A percentile compares a stretch with the other conserved stretches of the same genome.
Conservation (phyloP, 164 flowering plant species). For the Annona cherimola region DNA sequence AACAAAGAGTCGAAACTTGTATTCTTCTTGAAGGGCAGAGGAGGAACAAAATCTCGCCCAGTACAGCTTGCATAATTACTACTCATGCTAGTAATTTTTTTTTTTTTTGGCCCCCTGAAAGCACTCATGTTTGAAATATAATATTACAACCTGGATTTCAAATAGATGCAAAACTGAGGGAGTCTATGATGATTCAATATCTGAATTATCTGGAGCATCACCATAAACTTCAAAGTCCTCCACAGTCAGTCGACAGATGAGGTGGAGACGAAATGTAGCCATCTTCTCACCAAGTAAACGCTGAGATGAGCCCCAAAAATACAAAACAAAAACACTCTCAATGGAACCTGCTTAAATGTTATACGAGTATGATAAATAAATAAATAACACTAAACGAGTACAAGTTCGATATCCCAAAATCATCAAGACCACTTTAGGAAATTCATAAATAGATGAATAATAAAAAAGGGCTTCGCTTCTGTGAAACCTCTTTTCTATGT, state of each 20-base stretch:
- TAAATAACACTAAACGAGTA: too few species aligned
- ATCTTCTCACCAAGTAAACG: slow-evolving; percentile 69
- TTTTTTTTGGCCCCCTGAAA: too few species aligned
- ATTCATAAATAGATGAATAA: too few species aligned
- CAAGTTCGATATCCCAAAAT: too few species aligned
- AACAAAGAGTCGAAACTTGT: neutral
- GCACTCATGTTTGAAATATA: neutral
- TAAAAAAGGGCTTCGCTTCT: too few species aligned
- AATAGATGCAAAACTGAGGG: neutral
- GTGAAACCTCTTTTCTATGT: too few species aligned
- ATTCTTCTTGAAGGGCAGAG: neutral
- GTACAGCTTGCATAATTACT: neutral
- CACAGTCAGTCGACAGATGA: slow-evolving; percentile 70
- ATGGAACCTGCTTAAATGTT: too few species aligned
- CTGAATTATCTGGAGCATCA: slow-evolving; percentile 59
- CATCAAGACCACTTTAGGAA: too few species aligned
- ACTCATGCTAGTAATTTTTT: neutral
- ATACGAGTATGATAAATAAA: too few species aligned
- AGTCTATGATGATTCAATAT: slow-evolving; percentile 51
- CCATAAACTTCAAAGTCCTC: slow-evolving; percentile 76
- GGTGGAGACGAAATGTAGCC: slow-evolving; percentile 77
- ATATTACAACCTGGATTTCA: neutral
- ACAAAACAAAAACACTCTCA: too few species aligned
- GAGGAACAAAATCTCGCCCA: slow-evolving; percentile 1
- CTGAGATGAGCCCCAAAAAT: slow-evolving; percentile 28